Conservation (phyloP, 768 basidiomycete species). For the Trametes elegans region DNA sequence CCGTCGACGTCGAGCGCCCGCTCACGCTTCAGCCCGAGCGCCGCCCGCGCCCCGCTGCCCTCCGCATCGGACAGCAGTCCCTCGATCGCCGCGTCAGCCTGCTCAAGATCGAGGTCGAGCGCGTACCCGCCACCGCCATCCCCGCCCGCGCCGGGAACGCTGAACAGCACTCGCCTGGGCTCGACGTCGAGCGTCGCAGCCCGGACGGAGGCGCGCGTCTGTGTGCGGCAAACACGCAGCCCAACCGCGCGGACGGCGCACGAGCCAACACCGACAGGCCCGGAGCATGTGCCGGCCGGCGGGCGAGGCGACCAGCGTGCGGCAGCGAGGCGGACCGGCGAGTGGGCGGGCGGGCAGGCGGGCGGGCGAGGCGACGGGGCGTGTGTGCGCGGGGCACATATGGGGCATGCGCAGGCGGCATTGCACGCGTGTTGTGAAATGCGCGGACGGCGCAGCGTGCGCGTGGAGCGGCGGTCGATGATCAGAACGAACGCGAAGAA, state of each 20-base stretch:
- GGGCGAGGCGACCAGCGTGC: too few species aligned
- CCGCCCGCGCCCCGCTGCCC: conserved; percentile 26
- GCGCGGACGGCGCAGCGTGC: background rate
- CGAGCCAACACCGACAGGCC: too few species aligned
- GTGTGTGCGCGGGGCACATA: too few species aligned
- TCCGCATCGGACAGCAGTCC: conserved; percentile 14
- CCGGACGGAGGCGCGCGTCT: conserved; percentile 49
- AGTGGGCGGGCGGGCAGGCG: too few species aligned
- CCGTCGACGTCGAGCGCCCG: conserved; percentile 58
- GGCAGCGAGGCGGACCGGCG: too few species aligned
- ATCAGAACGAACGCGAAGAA: background rate
- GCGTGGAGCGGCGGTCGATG: too few species aligned
- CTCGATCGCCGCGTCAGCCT: conserved; percentile 54
- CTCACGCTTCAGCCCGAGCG: conserved; percentile 54
- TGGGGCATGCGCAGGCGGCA: too few species aligned
- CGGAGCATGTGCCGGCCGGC: too few species aligned
- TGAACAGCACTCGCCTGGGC: conserved; percentile 52
- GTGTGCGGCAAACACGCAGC: background rate
- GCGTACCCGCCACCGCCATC: conserved; percentile 29
- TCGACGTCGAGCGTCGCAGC: conserved; percentile 64
- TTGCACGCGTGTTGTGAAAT: background rate
- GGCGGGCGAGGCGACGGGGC: too few species aligned
- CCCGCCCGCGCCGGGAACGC: conserved; percentile 35
- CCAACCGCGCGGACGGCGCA: too few species aligned
- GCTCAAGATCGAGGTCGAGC: conserved; percentile 58